Evolutionary conservation across 768 basidiomycete genomes (phyloP).

Genomic region (Naganishia randhawae): DNA sequence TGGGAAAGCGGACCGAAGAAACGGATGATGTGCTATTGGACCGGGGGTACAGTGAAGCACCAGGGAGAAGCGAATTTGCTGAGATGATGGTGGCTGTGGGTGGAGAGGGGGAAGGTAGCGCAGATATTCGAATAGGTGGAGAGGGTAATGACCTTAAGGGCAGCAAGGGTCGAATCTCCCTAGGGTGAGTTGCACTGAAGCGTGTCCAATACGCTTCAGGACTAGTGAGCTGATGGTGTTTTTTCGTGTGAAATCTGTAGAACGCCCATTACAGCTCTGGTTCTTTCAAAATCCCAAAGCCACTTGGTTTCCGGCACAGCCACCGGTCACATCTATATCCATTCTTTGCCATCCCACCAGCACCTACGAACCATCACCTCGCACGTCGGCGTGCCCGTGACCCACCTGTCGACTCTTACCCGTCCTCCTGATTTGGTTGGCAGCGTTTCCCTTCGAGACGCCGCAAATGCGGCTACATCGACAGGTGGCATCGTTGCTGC

Average conservation of each 20-base stretch:
- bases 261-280: conserved; percentile 66
- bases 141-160: conserved; percentile 20
- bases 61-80: background rate
- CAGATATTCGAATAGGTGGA: conserved; percentile 38
- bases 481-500: conserved; percentile 9
- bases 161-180: conserved; percentile 55
- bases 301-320: conserved; percentile 78
- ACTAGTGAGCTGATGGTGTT: no score
- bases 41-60: background rate
- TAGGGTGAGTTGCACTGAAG: conserved; percentile 56
- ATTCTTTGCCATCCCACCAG: conserved; percentile 87
- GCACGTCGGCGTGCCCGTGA: conserved; percentile 57
- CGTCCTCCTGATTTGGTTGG: conserved; percentile 84
- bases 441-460: conserved; percentile 59
- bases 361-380: conserved; percentile 67
- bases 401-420: conserved; percentile 70
- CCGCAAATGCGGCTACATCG: conserved; percentile 23
- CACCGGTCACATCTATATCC: conserved; percentile 68
- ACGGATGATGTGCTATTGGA: conserved; percentile 7
- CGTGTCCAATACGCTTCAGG: no score
- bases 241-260: no score
- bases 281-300: conserved; percentile 72
- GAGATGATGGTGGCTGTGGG: conserved; percentile 29
- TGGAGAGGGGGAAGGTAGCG: conserved; percentile 39
- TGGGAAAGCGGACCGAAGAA: conserved; percentile 30